Evolutionary conservation across 2,329 filamentous ascomycete species (phyloP), one percentile per base, ranked within the genome.

Genomic region (Penicillium sp.): DNA sequence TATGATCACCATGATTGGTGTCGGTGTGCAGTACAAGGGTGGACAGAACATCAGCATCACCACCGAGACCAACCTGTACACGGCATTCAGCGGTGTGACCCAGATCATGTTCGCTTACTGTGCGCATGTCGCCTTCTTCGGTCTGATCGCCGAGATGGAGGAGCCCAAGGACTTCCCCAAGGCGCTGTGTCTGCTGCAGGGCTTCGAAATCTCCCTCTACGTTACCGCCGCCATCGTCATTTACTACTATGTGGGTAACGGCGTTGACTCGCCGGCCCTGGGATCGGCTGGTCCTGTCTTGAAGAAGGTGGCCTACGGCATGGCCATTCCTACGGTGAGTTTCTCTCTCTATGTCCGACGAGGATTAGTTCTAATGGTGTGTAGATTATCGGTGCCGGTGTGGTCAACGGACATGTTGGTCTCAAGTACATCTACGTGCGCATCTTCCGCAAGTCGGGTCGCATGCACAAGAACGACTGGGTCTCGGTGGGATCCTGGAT

Each of bases 101-200:
- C 86, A 86, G 68, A 87, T 88, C 50, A 74, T 85, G 50, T 81
- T 88, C 52, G 83, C 84, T 39, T 88, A 84, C 70, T 74, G 80
- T 67, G 81, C 80, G 15, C 81, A 84, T 59, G 78, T 83, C n/a
- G 81, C 80, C 53, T 86, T 85, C 71, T 85, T 85, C 66, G 75
- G 73, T 59, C 78, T 86, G 62, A 78, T 83, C 53, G 74, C 76
- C 40, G 83, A 87, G 64, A 77, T 87, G 68, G 75, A 77, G 58
- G 69, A 79, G 31, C 81, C 82, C 3, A 66, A 71, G 38, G 77
- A 82, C 52, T 84, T 79, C 63, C 72, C 76, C 40, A 83, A 83
- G 65, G 77, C 82, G 4, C 76, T 88, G 50, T 73, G 75, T 59
- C 64, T 82, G 48, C 75, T 84, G 21, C 81, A 84, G 63, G 69